Evolutionary conservation across 1,284 basidiomycete genomes (phyloP), one percentile per base, ranked within the genome.

Genomic region (Ustilago xerochloae): DNA sequence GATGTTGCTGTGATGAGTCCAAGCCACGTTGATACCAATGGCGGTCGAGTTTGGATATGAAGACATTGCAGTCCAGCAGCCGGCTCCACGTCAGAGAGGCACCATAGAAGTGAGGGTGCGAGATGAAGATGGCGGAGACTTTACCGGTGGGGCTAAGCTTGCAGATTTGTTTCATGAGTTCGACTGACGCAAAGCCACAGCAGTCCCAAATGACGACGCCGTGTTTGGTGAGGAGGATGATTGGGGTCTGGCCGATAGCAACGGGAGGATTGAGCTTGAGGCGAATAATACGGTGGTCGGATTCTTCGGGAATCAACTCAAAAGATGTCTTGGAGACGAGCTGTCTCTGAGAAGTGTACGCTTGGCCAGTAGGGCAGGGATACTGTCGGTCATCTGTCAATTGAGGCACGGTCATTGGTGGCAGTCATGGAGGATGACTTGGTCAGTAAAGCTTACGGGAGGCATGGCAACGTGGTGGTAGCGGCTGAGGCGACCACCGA

Each of bases 41-140:
- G 3, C 57, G 59, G 52, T 72, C 69, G 51, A 62, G 52, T 48
- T 62, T 54, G 46, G 69, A 66, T 13, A 72, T 72, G 55, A 63
- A 63, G 69, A 72, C 63, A n/a, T 56, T 62, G 55, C 63, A 66
- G 24, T 65, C 36, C 36, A 72, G 69, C 63, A 66, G 55, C 39
- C 67, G 63, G 39, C 63, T 63, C 69, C 69, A 72, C 13, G 59
- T 55, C 9, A 72, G 59, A 41, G 46, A 51, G 8, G 59, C 26
- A 10, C 52, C 60, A 45, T 36, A 66, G 13, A 72, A 72, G 45
- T 72, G 69, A n/a, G 69, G 69, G 38, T 72, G 69, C 4, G 63
- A 63, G 35, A 67, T 66, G 43, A 64, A 59, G 39, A 72, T 63
- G 15, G 55, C 63, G 55, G 30, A 32, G 15, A 63, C 59, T 29